A percentile compares a stretch with the other conserved stretches of the same genome.
These are phyloP conservation scores for Talaromyces sp. DNA, from an alignment of 2,329 filamentous ascomycete genomes.

Conservation along the genomic window DNA sequence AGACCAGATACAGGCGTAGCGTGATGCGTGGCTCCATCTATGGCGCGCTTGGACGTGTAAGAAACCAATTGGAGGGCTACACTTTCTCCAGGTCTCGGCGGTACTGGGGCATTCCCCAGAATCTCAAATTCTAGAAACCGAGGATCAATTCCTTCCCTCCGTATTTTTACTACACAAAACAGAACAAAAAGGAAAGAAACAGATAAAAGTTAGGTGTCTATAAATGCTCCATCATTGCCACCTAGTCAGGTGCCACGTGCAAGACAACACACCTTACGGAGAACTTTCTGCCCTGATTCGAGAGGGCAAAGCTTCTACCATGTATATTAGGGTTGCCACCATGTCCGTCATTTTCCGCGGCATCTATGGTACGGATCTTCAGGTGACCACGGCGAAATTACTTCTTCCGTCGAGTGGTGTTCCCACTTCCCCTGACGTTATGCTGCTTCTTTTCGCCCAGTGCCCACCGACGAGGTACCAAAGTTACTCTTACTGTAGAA, in stretches of 20 bases:
- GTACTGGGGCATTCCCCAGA: constrained; percentile 7
- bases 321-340: background rate
- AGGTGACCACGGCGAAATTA: constrained; percentile 7
- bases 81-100: background rate
- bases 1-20: background rate
- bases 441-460: background rate
- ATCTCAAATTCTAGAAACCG: constrained; percentile 8
- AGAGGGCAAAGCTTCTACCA: background rate
- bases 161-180: background rate
- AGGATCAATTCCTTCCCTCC: background rate
- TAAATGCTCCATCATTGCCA: background rate
- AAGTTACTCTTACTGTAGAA: background rate
- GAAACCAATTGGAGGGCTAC: background rate
- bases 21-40: background rate
- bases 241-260: background rate
- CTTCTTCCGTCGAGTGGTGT: background rate
- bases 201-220: too few species aligned
- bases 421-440: background rate
- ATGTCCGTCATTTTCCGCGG: background rate
- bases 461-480: background rate
- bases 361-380: background rate
- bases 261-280: background rate
- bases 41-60: background rate
- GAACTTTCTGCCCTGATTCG: background rate
- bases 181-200: background rate